Conservation (phyloP, 2,329 filamentous ascomycete genomes). For the Pestalotiopsis sp. region DNA sequence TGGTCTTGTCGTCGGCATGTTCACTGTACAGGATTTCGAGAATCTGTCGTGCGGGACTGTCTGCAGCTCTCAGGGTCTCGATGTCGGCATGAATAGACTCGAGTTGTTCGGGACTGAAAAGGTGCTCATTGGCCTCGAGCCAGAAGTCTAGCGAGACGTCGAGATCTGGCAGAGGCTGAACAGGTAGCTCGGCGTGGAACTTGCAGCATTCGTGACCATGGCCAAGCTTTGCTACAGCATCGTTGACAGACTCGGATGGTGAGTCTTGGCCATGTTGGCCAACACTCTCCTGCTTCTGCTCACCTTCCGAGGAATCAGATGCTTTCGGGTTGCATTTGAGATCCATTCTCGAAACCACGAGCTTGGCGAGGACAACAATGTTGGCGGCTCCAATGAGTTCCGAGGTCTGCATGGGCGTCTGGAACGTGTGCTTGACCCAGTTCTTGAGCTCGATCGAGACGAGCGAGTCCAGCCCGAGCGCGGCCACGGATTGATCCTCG, state of each 20-base stretch:
- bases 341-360: conserved; percentile 12
- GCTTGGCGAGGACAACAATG: background rate
- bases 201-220: conserved; percentile 12
- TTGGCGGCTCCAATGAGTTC: conserved; percentile 18
- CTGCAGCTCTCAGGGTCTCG: conserved; percentile 7
- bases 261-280: background rate
- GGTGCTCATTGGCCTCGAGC: conserved; percentile 12
- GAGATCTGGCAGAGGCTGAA: conserved; percentile 11
- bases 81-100: conserved; percentile 13
- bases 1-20: conserved; percentile 1
- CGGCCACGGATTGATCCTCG: conserved; percentile 10
- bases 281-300: background rate
- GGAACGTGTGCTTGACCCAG: conserved; percentile 18
- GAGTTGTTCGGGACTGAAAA: conserved; percentile 12
- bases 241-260: background rate
- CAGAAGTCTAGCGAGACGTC: conserved; percentile 13
- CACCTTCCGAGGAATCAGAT: background rate
- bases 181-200: conserved; percentile 4
- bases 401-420: conserved; percentile 14
- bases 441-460: conserved; percentile 15
- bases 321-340: conserved; percentile 3
- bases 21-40: conserved; percentile 9
- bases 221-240: background rate
- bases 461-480: conserved; percentile 14
- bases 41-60: conserved; percentile 12